Percentiles rank a stretch among this genome's conserved stretches.
Evolutionary conservation across 2,329 filamentous ascomycete genomes (phyloP).

Genomic region (Aspergillus fischeri): DNA sequence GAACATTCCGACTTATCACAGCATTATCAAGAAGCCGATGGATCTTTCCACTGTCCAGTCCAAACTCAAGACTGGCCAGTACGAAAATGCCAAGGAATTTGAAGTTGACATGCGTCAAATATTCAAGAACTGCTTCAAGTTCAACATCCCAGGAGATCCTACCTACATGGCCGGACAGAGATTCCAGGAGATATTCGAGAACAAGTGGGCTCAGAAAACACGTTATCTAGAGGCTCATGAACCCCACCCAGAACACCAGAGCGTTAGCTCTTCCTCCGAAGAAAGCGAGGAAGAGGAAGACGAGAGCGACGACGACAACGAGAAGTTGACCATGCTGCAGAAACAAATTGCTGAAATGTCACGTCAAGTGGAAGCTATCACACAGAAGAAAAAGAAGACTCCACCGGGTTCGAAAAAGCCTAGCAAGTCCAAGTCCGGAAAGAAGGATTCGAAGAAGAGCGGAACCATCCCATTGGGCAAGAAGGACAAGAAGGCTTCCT

Average conservation of each 20-base stretch:
- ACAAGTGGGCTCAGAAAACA: constrained; percentile 72
- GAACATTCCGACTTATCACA: constrained; percentile 89
- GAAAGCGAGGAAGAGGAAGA: constrained; percentile 70
- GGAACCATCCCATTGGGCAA: constrained; percentile 45
- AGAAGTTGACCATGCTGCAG: constrained; percentile 62
- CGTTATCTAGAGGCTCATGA: constrained; percentile 76
- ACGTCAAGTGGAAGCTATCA: constrained; percentile 56
- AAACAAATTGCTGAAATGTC: constrained; percentile 71
- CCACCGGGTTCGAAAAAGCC: constrained; percentile 51
- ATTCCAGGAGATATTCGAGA: constrained; percentile 70
- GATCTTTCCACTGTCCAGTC: constrained; percentile 76
- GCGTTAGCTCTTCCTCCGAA: constrained; percentile 62
- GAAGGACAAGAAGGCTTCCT: constrained; percentile 51
- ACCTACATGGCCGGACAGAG: constrained; percentile 69
- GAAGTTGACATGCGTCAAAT: constrained; percentile 78
- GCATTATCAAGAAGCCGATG: constrained; percentile 95
- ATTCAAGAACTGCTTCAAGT: constrained; percentile 84
- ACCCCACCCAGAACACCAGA: constrained; percentile 60
- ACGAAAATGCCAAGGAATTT: constrained; percentile 78
- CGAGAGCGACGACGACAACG: constrained; percentile 59
- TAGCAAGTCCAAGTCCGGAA: constrained; percentile 22
- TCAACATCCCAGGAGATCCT: constrained; percentile 76
- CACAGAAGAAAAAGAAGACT: constrained; percentile 58
- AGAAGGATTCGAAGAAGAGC: constrained; percentile 38
- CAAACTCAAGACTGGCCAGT: constrained; percentile 74